Evolutionary conservation across 352 stramenopile genomes (phyloP), one percentile per base, ranked within the genome.

Genomic region (Phytophthora aleatoria): DNA sequence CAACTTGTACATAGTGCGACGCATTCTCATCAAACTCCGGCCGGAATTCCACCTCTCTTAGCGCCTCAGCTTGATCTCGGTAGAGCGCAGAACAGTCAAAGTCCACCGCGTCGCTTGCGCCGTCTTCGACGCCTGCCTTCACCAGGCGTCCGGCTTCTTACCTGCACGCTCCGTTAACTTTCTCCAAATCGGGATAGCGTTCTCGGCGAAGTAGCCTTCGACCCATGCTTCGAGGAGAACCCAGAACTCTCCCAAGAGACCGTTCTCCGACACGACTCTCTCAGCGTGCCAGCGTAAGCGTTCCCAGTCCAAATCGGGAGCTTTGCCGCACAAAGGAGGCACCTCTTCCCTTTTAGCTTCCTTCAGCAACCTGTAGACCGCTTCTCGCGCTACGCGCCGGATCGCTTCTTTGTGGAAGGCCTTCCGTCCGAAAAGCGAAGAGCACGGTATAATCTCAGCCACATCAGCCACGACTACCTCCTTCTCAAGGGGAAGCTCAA

Each of bases 61-160:
- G 20, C 20, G 20, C 20, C 20, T 20, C 20, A 20, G 20, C 20
- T 20, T 20, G 20, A 20, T 4, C 1, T 2, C 11, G 1, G 30
- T 47, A 61, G 5, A 61, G 16, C 6, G 31, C 24, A 10, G 28
- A 35, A 15, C 42, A 50, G 12, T 52, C 53, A 26, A 53, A 61
- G n/a, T 1, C n/a, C 9, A 38, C 33, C 33, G 33, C 8, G 33
- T 8, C 41, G 0, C 20, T 20, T 20, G 20, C 20, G 20, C 9
- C 7, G 2, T 27, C n/a, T 20, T 50, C 30, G 47, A 4, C 56
- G 45, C 2, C 36, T 1, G 35, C 1, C 24, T 38, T 50, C 26
- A 3, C 2, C 33, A 6, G 3, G 20, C 5, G 5, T 27, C 7
- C 24, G 15, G 33, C 33, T 12, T 9, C 33, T 38, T 38, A 20